These are phyloP conservation scores for Escovopsis weberi DNA, from an alignment of 2,329 filamentous ascomycete genomes.

Conservation along the genomic window DNA sequence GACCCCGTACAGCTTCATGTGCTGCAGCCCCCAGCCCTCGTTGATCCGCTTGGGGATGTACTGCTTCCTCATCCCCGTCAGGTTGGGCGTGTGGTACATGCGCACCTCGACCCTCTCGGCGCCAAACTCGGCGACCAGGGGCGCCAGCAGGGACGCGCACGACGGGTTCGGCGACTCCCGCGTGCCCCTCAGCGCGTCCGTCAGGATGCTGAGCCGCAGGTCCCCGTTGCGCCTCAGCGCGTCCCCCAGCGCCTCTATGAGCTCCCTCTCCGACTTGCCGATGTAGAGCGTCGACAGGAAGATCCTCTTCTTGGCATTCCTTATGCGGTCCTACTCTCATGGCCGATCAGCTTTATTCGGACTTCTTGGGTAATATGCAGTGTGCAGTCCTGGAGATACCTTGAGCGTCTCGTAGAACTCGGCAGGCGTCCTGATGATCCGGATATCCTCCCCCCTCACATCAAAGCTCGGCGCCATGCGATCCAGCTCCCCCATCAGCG, in stretches of 20 bases:
- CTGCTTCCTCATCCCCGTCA: constrained; percentile 75
- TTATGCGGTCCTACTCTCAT: constrained; percentile 55
- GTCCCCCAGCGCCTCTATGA: constrained; percentile 64
- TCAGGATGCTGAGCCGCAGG: constrained; percentile 75
- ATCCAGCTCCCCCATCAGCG: constrained; percentile 61
- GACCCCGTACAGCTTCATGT: constrained; percentile 96
- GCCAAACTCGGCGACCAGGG: constrained; percentile 75
- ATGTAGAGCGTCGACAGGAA: constrained; percentile 97
- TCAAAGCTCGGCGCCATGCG: constrained; percentile 83
- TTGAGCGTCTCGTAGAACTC: constrained; percentile 89
- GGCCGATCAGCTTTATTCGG: background rate
- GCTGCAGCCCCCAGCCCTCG: constrained; percentile 94
- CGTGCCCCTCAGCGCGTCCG: constrained; percentile 81
- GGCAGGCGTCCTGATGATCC: constrained; percentile 63
- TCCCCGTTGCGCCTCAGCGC: constrained; percentile 61
- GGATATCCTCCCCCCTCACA: constrained; percentile 64
- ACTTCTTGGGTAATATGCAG: no score
- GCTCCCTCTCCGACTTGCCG: constrained; percentile 79
- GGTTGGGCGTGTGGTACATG: constrained; percentile 96
- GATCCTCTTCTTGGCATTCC: constrained; percentile 60
- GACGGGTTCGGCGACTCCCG: constrained; percentile 76
- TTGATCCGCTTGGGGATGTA: constrained; percentile 82
- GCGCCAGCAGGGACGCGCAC: constrained; percentile 74
- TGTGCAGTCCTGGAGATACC: constrained; percentile 28
- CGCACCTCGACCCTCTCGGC: constrained; percentile 74